Conservation (phyloP, 2,329 filamentous ascomycete genomes). For the Botrytis aclada region DNA sequence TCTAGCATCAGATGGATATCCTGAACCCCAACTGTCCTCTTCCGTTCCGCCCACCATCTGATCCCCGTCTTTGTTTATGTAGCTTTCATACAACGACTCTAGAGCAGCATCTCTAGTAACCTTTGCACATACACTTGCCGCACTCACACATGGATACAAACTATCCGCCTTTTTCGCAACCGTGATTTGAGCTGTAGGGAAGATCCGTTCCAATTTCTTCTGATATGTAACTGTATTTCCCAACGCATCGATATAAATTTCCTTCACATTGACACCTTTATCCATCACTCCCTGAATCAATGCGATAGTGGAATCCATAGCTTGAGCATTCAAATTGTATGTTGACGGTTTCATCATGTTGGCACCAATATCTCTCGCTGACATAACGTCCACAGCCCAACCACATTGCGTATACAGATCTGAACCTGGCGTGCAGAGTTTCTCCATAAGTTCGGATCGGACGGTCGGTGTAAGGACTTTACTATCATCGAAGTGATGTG, state of each 20-base stretch:
- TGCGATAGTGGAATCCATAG: slow-evolving; percentile 84
- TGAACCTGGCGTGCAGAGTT: slow-evolving; percentile 65
- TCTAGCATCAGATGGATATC: slow-evolving; percentile 84
- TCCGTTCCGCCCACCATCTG: slow-evolving; percentile 24
- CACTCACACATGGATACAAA: slow-evolving; percentile 87
- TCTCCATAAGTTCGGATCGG: slow-evolving; percentile 66
- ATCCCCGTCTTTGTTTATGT: slow-evolving; percentile 35
- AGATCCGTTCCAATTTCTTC: slow-evolving; percentile 75
- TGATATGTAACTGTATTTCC: slow-evolving; percentile 82
- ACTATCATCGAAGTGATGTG: slow-evolving; percentile 90
- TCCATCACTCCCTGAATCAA: slow-evolving; percentile 76
- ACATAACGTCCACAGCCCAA: slow-evolving; percentile 79
- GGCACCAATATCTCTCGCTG: slow-evolving; percentile 52
- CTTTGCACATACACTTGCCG: slow-evolving; percentile 92
- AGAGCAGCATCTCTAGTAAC: slow-evolving; percentile 90
- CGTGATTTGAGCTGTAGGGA: slow-evolving; percentile 72
- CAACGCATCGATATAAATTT: slow-evolving; percentile 95
- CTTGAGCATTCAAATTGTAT: slow-evolving; percentile 96
- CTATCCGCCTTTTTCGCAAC: slow-evolving; percentile 91
- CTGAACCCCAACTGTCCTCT: slow-evolving; percentile 73
- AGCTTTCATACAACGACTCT: slow-evolving; percentile 64
- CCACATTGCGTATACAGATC: slow-evolving; percentile 65
- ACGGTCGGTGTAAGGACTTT: slow-evolving; percentile 84
- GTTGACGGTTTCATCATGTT: slow-evolving; percentile 43
- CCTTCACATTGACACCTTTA: slow-evolving; percentile 74